Base-by-base conservation (phyloP, 179 eudicot species). In the Spinacia oleracea region DNA sequence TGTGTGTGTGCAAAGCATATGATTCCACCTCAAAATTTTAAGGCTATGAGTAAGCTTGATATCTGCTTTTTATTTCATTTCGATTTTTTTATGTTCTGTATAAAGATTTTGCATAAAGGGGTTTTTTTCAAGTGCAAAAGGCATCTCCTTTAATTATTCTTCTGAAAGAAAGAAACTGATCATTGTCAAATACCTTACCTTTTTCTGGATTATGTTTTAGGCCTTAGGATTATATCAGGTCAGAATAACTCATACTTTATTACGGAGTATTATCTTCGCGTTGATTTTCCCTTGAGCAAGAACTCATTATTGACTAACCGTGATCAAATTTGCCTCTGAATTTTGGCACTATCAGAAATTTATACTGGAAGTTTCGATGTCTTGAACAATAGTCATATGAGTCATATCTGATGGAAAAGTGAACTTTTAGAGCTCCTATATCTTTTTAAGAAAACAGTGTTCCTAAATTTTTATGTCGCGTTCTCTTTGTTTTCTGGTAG, bases 11-110 rank as follows among this genome's bases (percentile, higher is more conserved):
- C 78, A 83, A 76, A 71, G 91, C 82, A 86, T 82, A 83, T 79
- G 89, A 85, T 88, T 82, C 89, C 84, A 74, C 82, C 85, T 78
- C 83, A 70, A 79, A 21, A 79, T 76, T 32, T 51, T 8, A 50
- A 66, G 85, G 80, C 77, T 70, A 83, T 75, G 73, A 79, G 51
- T 75, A 71, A 51, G 69, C 48, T 70, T 65, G 58, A 55, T 53
- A 14, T 43, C 73, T 18, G 31, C 79, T 32, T 80, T 80, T 67
- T 80, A 27, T 35, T n/a, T n/a, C n/a, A n/a, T n/a, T n/a, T n/a
- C n/a, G n/a, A n/a, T 69, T 16, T 9, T 71, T 7, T 27, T 70
- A 42, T 58, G 35, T 14, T 78, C 31, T 43, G 35, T 20, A 73
- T 76, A 82, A 83, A 69, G 35, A 74, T 79, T 53, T 79, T 83